Evolutionary conservation across 306 rosid species (phyloP).

Genomic region (Geum urbanum): DNA sequence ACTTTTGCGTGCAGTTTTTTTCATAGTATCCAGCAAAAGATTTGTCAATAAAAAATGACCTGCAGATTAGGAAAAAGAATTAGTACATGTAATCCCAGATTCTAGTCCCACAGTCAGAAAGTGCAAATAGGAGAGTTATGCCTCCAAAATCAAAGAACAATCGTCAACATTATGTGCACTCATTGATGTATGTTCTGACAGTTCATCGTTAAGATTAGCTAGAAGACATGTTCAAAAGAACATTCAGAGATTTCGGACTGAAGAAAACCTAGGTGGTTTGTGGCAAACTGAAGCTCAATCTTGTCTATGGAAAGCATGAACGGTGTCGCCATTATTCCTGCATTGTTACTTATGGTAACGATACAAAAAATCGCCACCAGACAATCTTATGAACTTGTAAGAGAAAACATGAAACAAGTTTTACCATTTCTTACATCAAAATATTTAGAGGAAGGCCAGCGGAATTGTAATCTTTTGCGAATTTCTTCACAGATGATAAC

Average conservation of each 20-base stretch:
- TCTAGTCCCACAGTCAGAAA: too few relatives aligned
- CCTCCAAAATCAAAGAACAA: background rate
- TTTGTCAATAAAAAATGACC: constrained; percentile 87
- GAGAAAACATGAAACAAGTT: constrained; percentile 12
- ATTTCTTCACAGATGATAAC: constrained; percentile 56
- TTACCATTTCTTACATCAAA: constrained; percentile 55
- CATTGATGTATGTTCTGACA: background rate
- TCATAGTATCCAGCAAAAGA: constrained; percentile 76
- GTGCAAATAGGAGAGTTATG: background rate
- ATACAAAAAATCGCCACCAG: constrained; percentile 14
- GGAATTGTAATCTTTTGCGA: constrained; percentile 53
- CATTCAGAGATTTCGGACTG: background rate
- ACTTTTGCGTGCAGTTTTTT: constrained; percentile 57
- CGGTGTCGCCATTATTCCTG: constrained; percentile 71
- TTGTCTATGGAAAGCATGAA: constrained; percentile 67
- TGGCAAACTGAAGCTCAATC: constrained; percentile 82
- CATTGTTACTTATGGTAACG: constrained; percentile 70
- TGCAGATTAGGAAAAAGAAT: constrained; percentile 28
- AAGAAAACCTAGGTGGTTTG: constrained; percentile 64
- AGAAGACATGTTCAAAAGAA: background rate
- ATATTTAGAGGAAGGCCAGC: constrained; percentile 62
- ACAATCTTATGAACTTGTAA: background rate
- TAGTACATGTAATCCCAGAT: background rate
- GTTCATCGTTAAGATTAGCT: constrained; percentile 1
- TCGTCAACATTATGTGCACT: background rate